Base-by-base conservation (phyloP, 2,329 filamentous ascomycete species). In the Pseudodiploospora longispora region DNA sequence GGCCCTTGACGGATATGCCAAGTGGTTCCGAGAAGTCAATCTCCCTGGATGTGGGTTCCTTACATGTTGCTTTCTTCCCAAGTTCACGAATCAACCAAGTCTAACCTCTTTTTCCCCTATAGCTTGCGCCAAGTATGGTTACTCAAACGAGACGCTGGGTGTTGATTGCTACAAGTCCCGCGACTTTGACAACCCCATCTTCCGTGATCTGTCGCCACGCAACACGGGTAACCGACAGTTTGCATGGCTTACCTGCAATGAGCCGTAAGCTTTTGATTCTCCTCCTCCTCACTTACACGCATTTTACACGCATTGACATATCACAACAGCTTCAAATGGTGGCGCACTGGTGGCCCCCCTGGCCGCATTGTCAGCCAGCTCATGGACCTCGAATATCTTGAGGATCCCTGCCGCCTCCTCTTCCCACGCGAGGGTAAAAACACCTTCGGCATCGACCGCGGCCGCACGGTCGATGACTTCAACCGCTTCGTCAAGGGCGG, bases 181-280 rank as follows among this genome's bases (percentile, higher is more conserved):
- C 44, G 41, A 51, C 39, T 38, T 30, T 6, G 12, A 61, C 19
- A 75, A 64, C 48, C 64, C 70, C 0, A 50, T 74, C 3, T 82
- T 66, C 59, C 74, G 69, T 4, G 74, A 82, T 55, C 59, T 55
- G 12, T 63, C 60, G 2, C 61, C 74, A 5, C 50, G 50, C 40
- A 80, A 81, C 55, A 43, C 53, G 0, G 52, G 63, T 12, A 66
- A 75, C 50, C 61, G 75, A 0, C 74, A 78, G 48, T 83, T 76
- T 77, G 57, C 66, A 6, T 83, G 78, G 78, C 69, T 80, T 59
- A 65, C 71, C 2, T 82, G 80, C 66, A 82, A 82, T 55, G 75
- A 82, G 56, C 77, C 78, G 53, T 56, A 50, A 38, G n/a, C 72
- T 77, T 46, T n/a, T 43, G 27, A 46, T 32, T n/a, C 27, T 31